Evolutionary conservation across 495 filamentous ascomycete genomes (phyloP).

Genomic region (Penicillium bialowiezense): DNA sequence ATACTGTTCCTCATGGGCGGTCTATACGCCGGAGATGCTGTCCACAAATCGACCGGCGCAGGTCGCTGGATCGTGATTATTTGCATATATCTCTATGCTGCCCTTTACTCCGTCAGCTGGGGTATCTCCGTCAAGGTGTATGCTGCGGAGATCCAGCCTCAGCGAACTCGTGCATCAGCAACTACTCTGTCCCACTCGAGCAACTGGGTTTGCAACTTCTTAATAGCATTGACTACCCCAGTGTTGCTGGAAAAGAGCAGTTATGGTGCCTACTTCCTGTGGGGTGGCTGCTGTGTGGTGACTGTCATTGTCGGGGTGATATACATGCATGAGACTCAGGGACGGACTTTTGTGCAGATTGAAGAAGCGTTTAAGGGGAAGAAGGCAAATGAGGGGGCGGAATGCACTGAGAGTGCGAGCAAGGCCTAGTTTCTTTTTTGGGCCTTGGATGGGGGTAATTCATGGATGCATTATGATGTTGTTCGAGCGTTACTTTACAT

Average conservation of each 20-base stretch:
- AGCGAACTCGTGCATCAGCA: constrained; percentile 50
- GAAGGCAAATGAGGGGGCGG: not conserved
- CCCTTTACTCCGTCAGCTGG: constrained; percentile 49
- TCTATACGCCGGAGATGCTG: constrained; percentile 48
- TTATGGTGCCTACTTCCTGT: constrained; percentile 61
- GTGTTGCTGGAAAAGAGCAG: constrained; percentile 55
- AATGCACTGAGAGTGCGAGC: not conserved
- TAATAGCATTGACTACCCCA: constrained; percentile 64
- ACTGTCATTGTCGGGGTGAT: constrained; percentile 48
- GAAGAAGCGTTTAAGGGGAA: constrained; percentile 48
- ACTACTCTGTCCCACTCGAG: constrained; percentile 45
- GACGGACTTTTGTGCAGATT: constrained; percentile 55
- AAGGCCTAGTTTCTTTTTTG: not conserved
- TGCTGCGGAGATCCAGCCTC: constrained; percentile 55
- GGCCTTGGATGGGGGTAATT: no score
- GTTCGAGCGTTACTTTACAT: no score
- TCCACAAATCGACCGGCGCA: constrained; percentile 42
- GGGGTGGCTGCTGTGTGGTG: constrained; percentile 47
- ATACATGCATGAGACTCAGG: constrained; percentile 62
- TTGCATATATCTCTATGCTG: constrained; percentile 44
- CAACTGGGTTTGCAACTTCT: constrained; percentile 57
- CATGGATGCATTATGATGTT: no score
- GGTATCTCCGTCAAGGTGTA: constrained; percentile 54
- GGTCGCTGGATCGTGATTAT: constrained; percentile 57
- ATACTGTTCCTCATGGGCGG: constrained; percentile 50